These are phyloP conservation scores for Sporisorium exsertum DNA, from an alignment of 1,284 basidiomycete species.

Conservation along the genomic window DNA sequence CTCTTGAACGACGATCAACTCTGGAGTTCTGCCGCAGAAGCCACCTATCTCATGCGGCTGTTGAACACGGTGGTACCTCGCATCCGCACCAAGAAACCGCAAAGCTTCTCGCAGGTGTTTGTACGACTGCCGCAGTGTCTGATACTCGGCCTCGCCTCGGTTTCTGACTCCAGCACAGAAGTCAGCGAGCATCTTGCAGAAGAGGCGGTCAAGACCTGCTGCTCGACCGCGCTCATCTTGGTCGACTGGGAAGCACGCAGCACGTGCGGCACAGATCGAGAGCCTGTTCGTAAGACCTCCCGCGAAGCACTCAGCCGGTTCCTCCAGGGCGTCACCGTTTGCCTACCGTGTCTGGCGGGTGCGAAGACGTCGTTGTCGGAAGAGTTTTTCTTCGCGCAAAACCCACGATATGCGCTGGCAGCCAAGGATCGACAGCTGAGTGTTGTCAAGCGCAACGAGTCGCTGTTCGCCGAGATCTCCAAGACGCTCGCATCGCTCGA, in stretches of 20 bases:
- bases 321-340: conserved; percentile 38
- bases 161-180: not conserved
- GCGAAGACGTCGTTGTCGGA: conserved; percentile 27
- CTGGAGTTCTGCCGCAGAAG: conserved; percentile 28
- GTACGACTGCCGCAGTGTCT: conserved; percentile 42
- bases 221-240: conserved; percentile 33
- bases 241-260: conserved; percentile 47
- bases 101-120: conserved; percentile 54
- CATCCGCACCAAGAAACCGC: conserved; percentile 60
- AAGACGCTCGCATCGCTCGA: conserved; percentile 42
- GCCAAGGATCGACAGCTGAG: conserved; percentile 8
- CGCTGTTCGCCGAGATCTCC: conserved; percentile 43
- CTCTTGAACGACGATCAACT: conserved; percentile 4
- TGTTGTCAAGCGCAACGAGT: conserved; percentile 34
- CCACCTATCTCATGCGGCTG: conserved; percentile 36
- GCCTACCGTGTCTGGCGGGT: conserved; percentile 36
- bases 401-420: conserved; percentile 28
- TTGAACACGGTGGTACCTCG: conserved; percentile 48
- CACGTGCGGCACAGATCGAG: conserved; percentile 18
- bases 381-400: conserved; percentile 25
- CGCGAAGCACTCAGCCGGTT: conserved; percentile 38
- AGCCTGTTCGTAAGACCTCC: conserved; percentile 27
- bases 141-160: conserved; percentile 24
- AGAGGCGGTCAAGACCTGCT: conserved; percentile 33
- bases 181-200: conserved; percentile 17